These are phyloP conservation scores for Pseudogymnoascus sp. DNA, from an alignment of 2,329 filamentous ascomycete species.

Conservation along the genomic window DNA sequence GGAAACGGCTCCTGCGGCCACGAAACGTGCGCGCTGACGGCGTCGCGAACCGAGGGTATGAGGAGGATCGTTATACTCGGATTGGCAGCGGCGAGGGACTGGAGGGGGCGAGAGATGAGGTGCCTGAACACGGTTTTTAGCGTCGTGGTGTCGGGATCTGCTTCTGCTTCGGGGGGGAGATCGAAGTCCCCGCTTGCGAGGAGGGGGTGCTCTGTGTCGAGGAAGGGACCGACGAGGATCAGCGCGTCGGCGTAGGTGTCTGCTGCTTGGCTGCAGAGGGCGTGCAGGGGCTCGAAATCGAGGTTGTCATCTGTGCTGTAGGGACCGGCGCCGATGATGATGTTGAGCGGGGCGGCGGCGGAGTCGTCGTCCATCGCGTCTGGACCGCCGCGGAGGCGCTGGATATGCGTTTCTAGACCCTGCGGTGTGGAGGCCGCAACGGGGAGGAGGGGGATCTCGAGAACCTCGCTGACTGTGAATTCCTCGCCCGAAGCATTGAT, in stretches of 20 bases:
- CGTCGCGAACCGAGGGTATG: conserved; percentile 75
- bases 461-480: conserved; percentile 72
- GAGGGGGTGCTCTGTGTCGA: conserved; percentile 86
- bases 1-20: conserved; percentile 77
- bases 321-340: conserved; percentile 76
- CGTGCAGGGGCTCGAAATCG: conserved; percentile 78
- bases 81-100: conserved; percentile 61
- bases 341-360: conserved; percentile 60
- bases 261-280: conserved; percentile 71
- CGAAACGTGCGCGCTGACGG: conserved; percentile 74
- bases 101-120: conserved; percentile 68
- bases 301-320: conserved; percentile 92
- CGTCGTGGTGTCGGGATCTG: conserved; percentile 72
- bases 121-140: conserved; percentile 78
- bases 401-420: conserved; percentile 61
- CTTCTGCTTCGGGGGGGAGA: conserved; percentile 57
- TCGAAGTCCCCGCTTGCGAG: conserved; percentile 77
- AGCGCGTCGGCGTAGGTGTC: conserved; percentile 71
- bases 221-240: conserved; percentile 77
- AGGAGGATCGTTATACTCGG: conserved; percentile 78
- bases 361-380: conserved; percentile 56
- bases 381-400: conserved; percentile 59
- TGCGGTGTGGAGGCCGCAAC: conserved; percentile 64
- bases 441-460: conserved; percentile 68
- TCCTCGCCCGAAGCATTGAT: conserved; percentile 80